Base-by-base conservation (phyloP, 805 yeast genomes). In the Sungouiozyma intestinalis region DNA sequence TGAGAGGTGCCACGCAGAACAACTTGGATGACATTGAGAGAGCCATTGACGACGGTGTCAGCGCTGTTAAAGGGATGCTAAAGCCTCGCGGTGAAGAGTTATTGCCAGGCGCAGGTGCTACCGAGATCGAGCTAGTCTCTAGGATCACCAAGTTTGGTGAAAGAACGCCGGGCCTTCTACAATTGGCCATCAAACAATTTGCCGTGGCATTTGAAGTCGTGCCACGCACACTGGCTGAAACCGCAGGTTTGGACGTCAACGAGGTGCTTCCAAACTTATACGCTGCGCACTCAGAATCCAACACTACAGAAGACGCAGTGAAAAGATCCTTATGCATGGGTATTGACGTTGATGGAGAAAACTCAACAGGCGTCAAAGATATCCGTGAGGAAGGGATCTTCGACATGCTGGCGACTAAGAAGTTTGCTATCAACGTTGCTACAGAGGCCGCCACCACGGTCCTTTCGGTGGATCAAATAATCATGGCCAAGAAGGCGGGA, bases 401-500 rank as follows among this genome's bases (percentile, higher is more conserved):
- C 58, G 98, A 90, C 62, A 74, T 90, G 48, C 73, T 82, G 48
- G 69, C 84, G 17, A 73, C 88, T 35, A 90, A 92, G 71, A 74
- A 73, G 55, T 82, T 85, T 48, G 98, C 97, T 38, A 81, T 92
- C 51, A 77, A 80, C 53, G 81, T 92, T 48, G 97, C 98, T 15
- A 87, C 96, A 3, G 97, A 92, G 51, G 96, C 97, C 39, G 94
- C 95, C 13, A 76, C 74, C 48, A 92, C 97, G 4, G 53, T 50
- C 19, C 41, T 50, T 15, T 40, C 42, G 8, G 32, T 38, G 38
- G 97, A 92, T 63, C 97, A 90, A 72, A 90, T 90, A 56, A 92
- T 90, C 60, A 92, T 90, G 92, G 97, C 98, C 36, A 90, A 90
- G 76, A 79, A 96, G 62, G 97, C 97, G 2, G 98, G 98, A 50